Evolutionary conservation across 768 basidiomycete genomes (phyloP).

Genomic region (Basidioascus undulatus): DNA sequence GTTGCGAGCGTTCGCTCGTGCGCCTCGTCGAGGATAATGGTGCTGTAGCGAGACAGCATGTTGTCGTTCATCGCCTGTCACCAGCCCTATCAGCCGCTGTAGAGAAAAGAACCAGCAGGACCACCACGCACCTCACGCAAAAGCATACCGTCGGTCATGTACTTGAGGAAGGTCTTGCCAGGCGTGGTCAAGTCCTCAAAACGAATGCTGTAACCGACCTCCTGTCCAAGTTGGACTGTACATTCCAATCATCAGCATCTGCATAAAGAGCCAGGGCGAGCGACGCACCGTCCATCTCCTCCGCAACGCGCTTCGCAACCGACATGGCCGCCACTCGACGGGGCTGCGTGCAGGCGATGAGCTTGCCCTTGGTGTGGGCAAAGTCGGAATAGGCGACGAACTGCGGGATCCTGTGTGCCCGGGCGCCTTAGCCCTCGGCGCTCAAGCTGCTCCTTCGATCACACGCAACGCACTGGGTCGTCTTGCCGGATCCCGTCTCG

Average conservation of each 20-base stretch:
- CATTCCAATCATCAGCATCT: conserved; percentile 1
- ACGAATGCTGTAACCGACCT: conserved; percentile 93
- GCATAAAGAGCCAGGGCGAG: not conserved
- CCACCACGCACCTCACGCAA: no score
- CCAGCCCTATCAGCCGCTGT: conserved; percentile 20
- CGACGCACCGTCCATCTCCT: conserved; percentile 84
- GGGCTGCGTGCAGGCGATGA: conserved; percentile 92
- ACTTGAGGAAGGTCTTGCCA: conserved; percentile 83
- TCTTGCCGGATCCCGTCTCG: conserved; percentile 89
- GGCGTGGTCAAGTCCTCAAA: conserved; percentile 90
- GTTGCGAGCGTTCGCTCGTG: conserved; percentile 95
- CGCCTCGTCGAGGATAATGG: conserved; percentile 94
- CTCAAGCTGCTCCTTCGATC: not conserved
- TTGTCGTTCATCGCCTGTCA: conserved; percentile 98
- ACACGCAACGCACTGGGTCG: conserved; percentile 46
- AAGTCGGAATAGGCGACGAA: conserved; percentile 85
- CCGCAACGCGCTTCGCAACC: conserved; percentile 91
- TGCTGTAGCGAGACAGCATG: conserved; percentile 65
- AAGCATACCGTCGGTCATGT: conserved; percentile 99
- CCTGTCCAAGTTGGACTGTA: conserved; percentile 66
- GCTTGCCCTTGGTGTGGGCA: conserved; percentile 65
- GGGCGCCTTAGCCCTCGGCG: not conserved
- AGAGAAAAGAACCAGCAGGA: not conserved
- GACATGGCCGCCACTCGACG: conserved; percentile 93
- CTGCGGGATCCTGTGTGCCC: conserved; percentile 54